Evolutionary conservation across 164 flowering plant genomes (phyloP).

Genomic region (Brasenia schreberi): DNA sequence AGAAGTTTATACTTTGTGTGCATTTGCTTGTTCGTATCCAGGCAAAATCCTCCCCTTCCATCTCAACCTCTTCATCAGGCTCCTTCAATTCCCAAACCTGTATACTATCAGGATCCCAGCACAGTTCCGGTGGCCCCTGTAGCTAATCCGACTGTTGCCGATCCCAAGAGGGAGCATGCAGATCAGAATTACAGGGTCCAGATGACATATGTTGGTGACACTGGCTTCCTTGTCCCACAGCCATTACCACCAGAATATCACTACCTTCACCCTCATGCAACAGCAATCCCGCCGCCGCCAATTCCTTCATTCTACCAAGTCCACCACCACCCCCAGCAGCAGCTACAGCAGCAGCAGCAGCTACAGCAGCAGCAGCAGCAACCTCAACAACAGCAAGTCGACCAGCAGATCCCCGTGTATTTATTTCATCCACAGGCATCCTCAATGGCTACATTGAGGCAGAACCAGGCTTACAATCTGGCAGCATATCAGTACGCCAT

Average conservation of each 20-base stretch:
- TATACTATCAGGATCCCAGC: conserved; percentile 47
- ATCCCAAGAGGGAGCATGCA: conserved; percentile 25
- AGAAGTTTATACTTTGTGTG: background rate
- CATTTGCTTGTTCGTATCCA: no score
- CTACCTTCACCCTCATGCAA: conserved; percentile 46
- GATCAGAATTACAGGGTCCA: conserved; percentile 44
- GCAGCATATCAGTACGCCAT: conserved; percentile 6
- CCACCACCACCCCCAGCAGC: conserved; percentile 22
- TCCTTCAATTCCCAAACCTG: conserved; percentile 12
- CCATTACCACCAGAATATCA: conserved; percentile 27
- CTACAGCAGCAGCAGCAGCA: conserved; percentile 3
- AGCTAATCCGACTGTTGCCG: conserved; percentile 15
- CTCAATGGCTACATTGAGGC: conserved; percentile 18
- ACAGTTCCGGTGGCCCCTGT: conserved; percentile 24
- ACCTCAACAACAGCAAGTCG: conserved; percentile 27
- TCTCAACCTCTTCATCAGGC: background rate
- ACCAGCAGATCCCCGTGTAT: conserved; percentile 53
- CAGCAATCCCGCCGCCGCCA: conserved; percentile 25
- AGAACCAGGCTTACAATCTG: conserved; percentile 41
- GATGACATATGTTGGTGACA: conserved; percentile 36
- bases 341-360: conserved; percentile 3
- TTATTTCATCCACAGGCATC: conserved; percentile 20
- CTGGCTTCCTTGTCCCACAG: conserved; percentile 32
- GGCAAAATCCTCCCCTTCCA: background rate
- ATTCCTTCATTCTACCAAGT: conserved; percentile 49